Evolutionary conservation across 2,329 filamentous ascomycete species (phyloP).

Genomic region (Hymenoscyphus infarciens): DNA sequence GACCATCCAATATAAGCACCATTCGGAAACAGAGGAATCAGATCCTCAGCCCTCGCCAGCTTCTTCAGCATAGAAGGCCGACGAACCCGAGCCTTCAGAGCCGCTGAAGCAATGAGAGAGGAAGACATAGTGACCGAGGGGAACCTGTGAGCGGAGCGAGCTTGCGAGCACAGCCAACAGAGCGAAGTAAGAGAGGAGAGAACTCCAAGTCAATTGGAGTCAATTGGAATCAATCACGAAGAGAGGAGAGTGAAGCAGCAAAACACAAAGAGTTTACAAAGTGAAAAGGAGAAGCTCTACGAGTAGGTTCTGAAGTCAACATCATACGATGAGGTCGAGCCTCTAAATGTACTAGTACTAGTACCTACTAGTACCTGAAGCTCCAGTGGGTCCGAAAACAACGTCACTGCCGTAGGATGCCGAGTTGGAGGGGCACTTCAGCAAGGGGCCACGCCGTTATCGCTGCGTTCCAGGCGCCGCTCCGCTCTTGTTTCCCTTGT

Average conservation of each 20-base stretch:
- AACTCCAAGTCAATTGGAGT: not conserved
- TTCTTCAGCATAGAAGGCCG: slow-evolving; percentile 77
- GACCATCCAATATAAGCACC: slow-evolving; percentile 87
- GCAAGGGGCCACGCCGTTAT: not conserved
- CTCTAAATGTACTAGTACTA: not conserved
- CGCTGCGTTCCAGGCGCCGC: not conserved
- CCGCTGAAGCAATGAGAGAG: slow-evolving; percentile 37
- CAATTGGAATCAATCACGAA: too few species aligned
- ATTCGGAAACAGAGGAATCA: slow-evolving; percentile 78
- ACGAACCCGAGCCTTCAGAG: slow-evolving; percentile 71
- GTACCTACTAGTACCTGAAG: too few species aligned
- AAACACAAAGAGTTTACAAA: not conserved
- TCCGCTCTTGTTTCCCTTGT: not conserved
- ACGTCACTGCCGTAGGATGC: not conserved
- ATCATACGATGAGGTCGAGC: not conserved
- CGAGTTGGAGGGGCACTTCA: not conserved
- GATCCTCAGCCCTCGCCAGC: slow-evolving; percentile 73
- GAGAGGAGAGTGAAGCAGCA: not conserved
- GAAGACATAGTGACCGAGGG: slow-evolving; percentile 23
- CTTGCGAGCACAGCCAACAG: too few species aligned
- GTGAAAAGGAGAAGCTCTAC: not conserved
- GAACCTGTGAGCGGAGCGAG: too few species aligned
- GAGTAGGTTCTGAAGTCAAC: too few species aligned
- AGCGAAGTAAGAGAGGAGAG: too few species aligned
- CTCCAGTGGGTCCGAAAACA: not conserved